These are phyloP conservation scores for Houttuynia cordata DNA, from an alignment of 164 flowering plant genomes.

Conservation along the genomic window DNA sequence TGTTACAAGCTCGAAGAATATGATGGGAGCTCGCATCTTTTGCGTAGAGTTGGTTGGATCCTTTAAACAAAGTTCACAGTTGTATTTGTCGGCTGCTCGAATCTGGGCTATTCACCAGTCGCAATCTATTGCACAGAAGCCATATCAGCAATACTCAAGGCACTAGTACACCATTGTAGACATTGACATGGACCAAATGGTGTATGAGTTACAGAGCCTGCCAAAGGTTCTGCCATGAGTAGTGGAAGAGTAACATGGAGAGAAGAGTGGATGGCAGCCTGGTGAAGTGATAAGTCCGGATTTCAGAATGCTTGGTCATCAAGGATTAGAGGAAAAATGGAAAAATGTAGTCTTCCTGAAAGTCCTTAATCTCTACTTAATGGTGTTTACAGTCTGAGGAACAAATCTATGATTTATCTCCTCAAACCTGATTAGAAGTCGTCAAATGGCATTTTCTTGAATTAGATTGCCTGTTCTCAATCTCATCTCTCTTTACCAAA, in stretches of 20 bases:
- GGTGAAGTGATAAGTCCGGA: background rate
- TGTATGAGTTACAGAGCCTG: no score
- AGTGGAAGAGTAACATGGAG: background rate
- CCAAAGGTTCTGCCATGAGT: no score
- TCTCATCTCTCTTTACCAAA: no score
- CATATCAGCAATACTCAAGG: background rate
- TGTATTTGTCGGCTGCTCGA: no score
- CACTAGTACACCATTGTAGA: no score
- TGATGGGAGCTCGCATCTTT: background rate
- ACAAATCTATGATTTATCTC: background rate
- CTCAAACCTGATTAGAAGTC: background rate
- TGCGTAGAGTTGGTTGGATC: background rate
- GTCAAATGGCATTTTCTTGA: background rate
- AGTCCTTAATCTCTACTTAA: no score
- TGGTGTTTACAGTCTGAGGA: no score
- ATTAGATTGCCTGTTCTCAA: no score
- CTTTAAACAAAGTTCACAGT: background rate
- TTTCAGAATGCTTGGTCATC: background rate
- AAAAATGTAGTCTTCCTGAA: no score
- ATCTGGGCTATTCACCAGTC: background rate
- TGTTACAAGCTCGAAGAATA: no score
- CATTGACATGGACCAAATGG: background rate
- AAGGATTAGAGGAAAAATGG: background rate
- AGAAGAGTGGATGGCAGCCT: background rate
- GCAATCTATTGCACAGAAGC: background rate